Percentiles rank a stretch among this genome's conserved stretches.
Evolutionary conservation across 345 rosid genomes (phyloP).

Genomic region (Barbarea vulgaris): DNA sequence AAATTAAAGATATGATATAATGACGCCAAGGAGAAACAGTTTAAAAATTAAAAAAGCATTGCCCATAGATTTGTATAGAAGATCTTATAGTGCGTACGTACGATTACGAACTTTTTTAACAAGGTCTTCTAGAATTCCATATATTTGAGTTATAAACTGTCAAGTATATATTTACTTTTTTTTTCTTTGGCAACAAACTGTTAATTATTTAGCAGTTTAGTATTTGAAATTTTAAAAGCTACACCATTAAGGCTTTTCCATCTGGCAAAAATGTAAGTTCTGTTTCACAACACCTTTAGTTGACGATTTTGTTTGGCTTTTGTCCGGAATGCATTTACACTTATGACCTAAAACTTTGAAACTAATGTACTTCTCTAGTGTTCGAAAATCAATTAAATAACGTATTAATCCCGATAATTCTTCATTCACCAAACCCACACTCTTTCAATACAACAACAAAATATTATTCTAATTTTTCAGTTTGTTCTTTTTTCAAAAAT

Average conservation of each 20-base stretch:
- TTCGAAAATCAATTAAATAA: neutral
- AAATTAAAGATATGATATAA: neutral
- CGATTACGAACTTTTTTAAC: conserved; percentile 9
- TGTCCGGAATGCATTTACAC: conserved; percentile 29
- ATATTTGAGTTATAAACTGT: neutral
- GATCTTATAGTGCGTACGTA: conserved; percentile 14
- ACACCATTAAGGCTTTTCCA: neutral
- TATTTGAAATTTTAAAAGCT: neutral
- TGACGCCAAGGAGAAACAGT: conserved; percentile 1
- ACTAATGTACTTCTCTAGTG: conserved; percentile 20
- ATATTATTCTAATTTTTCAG: neutral
- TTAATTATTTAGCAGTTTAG: neutral
- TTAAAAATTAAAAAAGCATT: conserved; percentile 2
- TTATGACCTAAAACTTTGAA: conserved; percentile 13
- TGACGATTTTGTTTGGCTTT: conserved; percentile 31
- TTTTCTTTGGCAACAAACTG: too few relatives aligned
- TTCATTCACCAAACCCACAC: conserved; percentile 41
- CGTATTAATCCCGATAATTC: neutral
- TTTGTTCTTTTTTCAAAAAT: neutral
- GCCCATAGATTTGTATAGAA: conserved; percentile 28
- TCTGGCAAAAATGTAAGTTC: conserved; percentile 11
- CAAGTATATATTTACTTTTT: too few relatives aligned
- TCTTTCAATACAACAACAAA: neutral
- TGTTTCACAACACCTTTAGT: conserved; percentile 30
- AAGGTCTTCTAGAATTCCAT: conserved; percentile 32